These are phyloP conservation scores for Diaporthe eres DNA, from an alignment of 2,329 filamentous ascomycete species.

Conservation along the genomic window DNA sequence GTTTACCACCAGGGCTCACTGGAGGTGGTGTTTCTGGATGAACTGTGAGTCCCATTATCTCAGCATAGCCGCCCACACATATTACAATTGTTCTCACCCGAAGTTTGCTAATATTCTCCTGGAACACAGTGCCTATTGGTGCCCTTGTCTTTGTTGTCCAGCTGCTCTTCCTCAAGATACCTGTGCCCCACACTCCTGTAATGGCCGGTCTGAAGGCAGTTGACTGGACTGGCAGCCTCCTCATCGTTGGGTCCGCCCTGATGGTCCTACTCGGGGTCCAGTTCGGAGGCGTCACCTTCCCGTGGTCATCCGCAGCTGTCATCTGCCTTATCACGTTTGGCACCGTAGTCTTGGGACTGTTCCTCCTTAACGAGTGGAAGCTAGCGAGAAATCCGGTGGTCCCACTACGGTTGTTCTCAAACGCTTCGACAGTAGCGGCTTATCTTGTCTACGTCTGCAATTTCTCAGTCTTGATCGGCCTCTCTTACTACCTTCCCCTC, in stretches of 20 bases:
- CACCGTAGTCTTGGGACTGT: constrained; percentile 71
- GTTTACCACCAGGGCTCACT: constrained; percentile 72
- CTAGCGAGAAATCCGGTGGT: constrained; percentile 84
- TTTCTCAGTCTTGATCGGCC: constrained; percentile 77
- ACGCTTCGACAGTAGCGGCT: constrained; percentile 75
- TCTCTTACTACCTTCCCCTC: constrained; percentile 83
- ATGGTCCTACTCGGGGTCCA: constrained; percentile 91
- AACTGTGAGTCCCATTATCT: constrained; percentile 58
- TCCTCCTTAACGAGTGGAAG: constrained; percentile 80
- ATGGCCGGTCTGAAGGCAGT: constrained; percentile 73
- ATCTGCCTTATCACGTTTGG: constrained; percentile 86
- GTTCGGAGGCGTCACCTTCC: constrained; percentile 81
- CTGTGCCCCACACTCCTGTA: constrained; percentile 76
- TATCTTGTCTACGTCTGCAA: constrained; percentile 80
- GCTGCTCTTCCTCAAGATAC: constrained; percentile 75
- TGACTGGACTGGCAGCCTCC: constrained; percentile 68
- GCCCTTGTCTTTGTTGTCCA: constrained; percentile 63
- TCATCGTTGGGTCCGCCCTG: constrained; percentile 82
- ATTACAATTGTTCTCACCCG: no score
- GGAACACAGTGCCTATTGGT: constrained; percentile 52
- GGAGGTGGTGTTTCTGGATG: constrained; percentile 80
- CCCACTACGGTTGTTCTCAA: constrained; percentile 78
- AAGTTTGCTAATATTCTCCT: constrained; percentile 49
- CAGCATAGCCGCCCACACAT: no score
- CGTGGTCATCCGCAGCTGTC: constrained; percentile 82